Percentiles rank a stretch among this genome's conserved stretches.
phyloP scores from a whole-genome alignment of 2,329 filamentous ascomycete species.

The Gnomoniopsis smithogilvyi region DNA sequence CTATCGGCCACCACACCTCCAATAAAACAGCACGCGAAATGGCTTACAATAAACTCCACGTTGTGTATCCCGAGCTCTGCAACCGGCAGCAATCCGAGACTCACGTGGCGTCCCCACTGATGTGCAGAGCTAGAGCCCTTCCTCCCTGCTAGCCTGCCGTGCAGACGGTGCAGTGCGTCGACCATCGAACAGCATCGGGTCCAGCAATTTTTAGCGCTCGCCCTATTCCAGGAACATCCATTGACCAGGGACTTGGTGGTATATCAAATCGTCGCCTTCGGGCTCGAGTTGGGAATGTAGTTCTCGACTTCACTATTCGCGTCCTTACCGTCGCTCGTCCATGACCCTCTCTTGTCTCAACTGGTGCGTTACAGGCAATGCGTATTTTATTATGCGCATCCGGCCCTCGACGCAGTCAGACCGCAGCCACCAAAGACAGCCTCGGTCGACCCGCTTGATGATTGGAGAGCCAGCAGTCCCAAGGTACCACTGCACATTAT shows the following conservation, averaged over 20 bases:
- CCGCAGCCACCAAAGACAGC: slow-evolving; percentile 13
- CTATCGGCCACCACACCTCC: not conserved
- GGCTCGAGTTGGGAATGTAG: not conserved
- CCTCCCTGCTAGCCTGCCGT: slow-evolving; percentile 15
- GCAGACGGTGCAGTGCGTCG: slow-evolving; percentile 5
- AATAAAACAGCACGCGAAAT: not conserved
- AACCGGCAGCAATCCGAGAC: slow-evolving; percentile 8
- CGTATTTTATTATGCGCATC: slow-evolving; percentile 1
- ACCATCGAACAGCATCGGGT: not conserved
- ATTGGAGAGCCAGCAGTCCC: slow-evolving; percentile 13
- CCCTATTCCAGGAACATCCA: not conserved
- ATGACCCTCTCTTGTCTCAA: not conserved
- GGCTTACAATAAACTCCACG: slow-evolving; percentile 8
- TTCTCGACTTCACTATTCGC: not conserved
- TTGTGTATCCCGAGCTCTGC: slow-evolving; percentile 16
- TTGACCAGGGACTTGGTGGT: not conserved
- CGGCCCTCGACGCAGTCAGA: slow-evolving; percentile 13
- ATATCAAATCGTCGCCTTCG: not conserved
- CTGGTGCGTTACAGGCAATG: not conserved
- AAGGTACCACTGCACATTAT: slow-evolving; percentile 17
- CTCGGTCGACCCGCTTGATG: slow-evolving; percentile 12
- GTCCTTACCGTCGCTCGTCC: not conserved
- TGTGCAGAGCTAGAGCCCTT: slow-evolving; percentile 12
- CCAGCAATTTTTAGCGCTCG: slow-evolving; percentile 8
- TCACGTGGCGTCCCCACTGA: slow-evolving; percentile 20